Conservation (phyloP, 495 filamentous ascomycete species). For the Daldinia decipiens region DNA sequence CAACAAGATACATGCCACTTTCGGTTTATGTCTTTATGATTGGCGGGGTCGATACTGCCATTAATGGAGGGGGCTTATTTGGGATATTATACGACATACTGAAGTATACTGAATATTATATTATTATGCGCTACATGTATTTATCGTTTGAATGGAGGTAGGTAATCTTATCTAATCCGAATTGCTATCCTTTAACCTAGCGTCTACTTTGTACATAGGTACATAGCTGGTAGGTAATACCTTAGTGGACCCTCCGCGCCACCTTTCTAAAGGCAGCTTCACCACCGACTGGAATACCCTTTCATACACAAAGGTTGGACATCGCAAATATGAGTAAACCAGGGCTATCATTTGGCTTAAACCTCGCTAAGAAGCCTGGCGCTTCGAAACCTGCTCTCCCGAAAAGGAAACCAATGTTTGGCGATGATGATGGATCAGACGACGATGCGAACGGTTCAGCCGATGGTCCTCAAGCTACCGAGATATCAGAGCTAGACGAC, state of each 20-base stretch:
- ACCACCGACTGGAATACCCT: background rate
- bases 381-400: constrained; percentile 51
- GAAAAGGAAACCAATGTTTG: constrained; percentile 63
- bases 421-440: constrained; percentile 60
- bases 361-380: constrained; percentile 45
- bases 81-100: background rate
- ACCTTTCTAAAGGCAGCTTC: constrained; percentile 18
- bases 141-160: background rate
- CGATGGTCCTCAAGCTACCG: constrained; percentile 35
- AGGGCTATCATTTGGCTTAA: constrained; percentile 55
- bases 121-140: background rate
- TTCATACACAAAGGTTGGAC: background rate
- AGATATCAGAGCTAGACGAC: constrained; percentile 51
- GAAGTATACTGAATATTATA: background rate
- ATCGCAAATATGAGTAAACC: constrained; percentile 44
- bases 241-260: constrained; percentile 18
- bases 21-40: background rate
- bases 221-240: background rate
- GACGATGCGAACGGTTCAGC: constrained; percentile 49
- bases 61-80: background rate
- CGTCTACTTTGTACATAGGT: background rate
- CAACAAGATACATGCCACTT: background rate
- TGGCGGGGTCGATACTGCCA: constrained; percentile 3
- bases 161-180: constrained; percentile 37
- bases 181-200: constrained; percentile 4